Evolutionary conservation across 768 basidiomycete species (phyloP), one percentile per base, ranked within the genome.

Genomic region (Xanthoconium stramineum): DNA sequence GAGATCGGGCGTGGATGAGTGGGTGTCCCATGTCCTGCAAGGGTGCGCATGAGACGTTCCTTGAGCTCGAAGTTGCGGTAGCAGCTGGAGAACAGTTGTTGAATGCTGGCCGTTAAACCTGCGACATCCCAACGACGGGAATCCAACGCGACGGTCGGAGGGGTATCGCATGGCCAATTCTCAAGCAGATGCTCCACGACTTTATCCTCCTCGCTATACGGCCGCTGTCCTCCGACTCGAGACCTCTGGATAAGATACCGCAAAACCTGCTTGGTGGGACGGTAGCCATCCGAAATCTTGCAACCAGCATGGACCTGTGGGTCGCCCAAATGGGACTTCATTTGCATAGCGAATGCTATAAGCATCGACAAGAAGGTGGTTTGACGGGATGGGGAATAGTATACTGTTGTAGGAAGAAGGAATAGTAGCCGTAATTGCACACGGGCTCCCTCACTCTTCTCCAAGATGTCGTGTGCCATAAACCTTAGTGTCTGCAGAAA

Each of bases 341-440:
- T 11, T 20, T 56, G 43, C 6, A 58, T 44, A 5, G 58, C 52
- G 45, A 74, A 72, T 6, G 74, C 62, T 8, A 76, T 37, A 0
- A 76, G 47, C 19, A 69, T 65, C 0, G 66, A 61, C 15, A 72
- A 52, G 38, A 71, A 60, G 9, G 50, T 48, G 2, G 47, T 35
- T 3, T 51, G 44, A 15, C 47, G 24, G 0, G 45, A 14, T 7
- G 61, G 49, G 19, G 63, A 67, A 20, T 52, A 39, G 53, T 66
- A 75, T 30, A 49, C 61, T 58, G 68, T 55, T 10, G 40, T 24
- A 7, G 43, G 55, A 32, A 56, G 29, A 2, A 44, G 20, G 36
- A 56, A 52, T 13, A 56, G 36, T 6, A 56, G n/a, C 14, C 14
- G 55, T 45, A 52, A 52, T 15, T 1, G 43, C n/a, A 4, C 29